A percentile compares a stretch with the other conserved stretches of the same genome.
Evolutionary conservation across 495 filamentous ascomycete genomes (phyloP).

Genomic region (Neurospora sp.): DNA sequence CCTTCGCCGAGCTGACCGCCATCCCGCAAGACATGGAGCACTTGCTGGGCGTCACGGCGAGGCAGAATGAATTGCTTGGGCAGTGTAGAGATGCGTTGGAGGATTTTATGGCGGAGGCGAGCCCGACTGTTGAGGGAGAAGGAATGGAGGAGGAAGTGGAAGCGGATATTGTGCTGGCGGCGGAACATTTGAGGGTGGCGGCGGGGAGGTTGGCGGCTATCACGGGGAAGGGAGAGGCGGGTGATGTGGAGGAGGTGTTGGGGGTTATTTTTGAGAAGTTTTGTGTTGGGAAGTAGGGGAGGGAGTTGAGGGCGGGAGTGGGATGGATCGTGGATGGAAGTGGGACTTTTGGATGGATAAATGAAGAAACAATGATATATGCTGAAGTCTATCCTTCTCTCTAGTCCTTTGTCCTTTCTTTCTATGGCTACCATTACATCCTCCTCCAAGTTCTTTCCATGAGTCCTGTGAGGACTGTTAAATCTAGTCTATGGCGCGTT

Average conservation of each 20-base stretch:
- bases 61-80: slow-evolving; percentile 72
- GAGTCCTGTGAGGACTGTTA: not conserved
- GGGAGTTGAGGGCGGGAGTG: not conserved
- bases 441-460: not conserved
- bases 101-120: slow-evolving; percentile 50
- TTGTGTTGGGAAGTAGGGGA: slow-evolving; percentile 21
- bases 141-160: slow-evolving; percentile 29
- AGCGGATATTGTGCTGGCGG: slow-evolving; percentile 77
- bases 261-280: slow-evolving; percentile 96
- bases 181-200: slow-evolving; percentile 76
- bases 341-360: not conserved
- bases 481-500: not conserved
- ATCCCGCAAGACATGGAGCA: slow-evolving; percentile 54
- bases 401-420: not conserved
- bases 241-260: slow-evolving; percentile 93
- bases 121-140: slow-evolving; percentile 5
- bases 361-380: not conserved
- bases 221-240: slow-evolving; percentile 74
- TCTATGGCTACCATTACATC: not conserved
- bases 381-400: not conserved
- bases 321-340: not conserved
- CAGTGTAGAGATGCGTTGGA: slow-evolving; percentile 59
- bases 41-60: slow-evolving; percentile 79
- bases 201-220: slow-evolving; percentile 74
- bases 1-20: slow-evolving; percentile 66